Conservation (phyloP, 2,329 filamentous ascomycete genomes). For the Alternaria incomplexa region DNA sequence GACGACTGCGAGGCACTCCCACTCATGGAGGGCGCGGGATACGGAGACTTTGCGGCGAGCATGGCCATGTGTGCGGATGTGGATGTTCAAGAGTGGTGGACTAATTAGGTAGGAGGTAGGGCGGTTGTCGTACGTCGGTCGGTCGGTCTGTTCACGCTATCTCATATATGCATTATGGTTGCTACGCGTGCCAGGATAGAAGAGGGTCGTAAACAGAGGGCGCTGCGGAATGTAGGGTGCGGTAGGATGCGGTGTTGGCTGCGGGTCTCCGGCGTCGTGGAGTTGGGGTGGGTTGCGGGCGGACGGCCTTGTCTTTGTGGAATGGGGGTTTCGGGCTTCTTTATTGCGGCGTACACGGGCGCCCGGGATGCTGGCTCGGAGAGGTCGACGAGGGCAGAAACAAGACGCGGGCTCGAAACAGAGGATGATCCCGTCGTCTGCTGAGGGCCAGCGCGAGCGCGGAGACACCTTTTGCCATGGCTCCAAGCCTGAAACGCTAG, state of each 20-base stretch:
- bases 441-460: conserved; percentile 12
- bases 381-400: conserved; percentile 5
- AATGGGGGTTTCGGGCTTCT: conserved; percentile 15
- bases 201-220: conserved; percentile 11
- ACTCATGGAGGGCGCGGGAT: conserved; percentile 61
- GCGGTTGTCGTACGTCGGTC: neutral
- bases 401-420: conserved; percentile 26
- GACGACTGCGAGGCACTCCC: conserved; percentile 39
- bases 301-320: conserved; percentile 10
- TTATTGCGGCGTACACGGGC: conserved; percentile 17
- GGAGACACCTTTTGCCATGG: conserved; percentile 18
- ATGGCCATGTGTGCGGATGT: conserved; percentile 67
- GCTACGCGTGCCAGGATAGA: conserved; percentile 1
- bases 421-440: conserved; percentile 6
- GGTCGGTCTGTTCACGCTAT: conserved; percentile 6
- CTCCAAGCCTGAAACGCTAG: conserved; percentile 19
- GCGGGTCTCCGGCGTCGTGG: conserved; percentile 10
- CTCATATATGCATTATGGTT: conserved; percentile 26
- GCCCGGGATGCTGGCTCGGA: conserved; percentile 1
- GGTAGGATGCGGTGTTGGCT: neutral
- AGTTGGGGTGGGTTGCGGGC: conserved; percentile 4
- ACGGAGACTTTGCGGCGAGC: conserved; percentile 77
- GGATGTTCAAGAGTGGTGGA: neutral
- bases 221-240: neutral
- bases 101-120: conserved; percentile 1